Base-by-base conservation (phyloP, 306 rosid genomes). In the Acacia confusa region DNA sequence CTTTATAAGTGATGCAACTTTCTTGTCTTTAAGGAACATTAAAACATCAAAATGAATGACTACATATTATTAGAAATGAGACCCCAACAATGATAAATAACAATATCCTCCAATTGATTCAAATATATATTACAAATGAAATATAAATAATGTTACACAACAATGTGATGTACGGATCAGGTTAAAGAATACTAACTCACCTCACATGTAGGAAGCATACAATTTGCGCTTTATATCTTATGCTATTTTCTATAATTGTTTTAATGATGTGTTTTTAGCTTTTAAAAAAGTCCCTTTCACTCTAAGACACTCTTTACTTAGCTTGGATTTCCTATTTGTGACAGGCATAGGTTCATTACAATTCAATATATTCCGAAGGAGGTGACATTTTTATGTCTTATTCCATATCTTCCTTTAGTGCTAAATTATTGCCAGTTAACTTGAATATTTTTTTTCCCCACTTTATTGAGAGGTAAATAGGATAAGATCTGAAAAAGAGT, bases 341-440 rank as follows among this genome's bases (percentile, higher is more conserved):
- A 82, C 79, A 97, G 99, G 99, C 97, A 24, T 97, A 95, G 92
- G 99, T 95, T 86, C 99, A 95, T 87, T 95, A 95, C 88, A 93
- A 95, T 87, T 87, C 99, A 45, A 95, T 95, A 43, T 93, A 95
- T 88, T 97, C 97, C 0, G 90, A 95, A 89, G 95, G 93, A 95
- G 99, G 99, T 95, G 86, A 79, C 77, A 20, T 43, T 20, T 55
- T 11, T 71, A 36, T 10, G 13, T 58, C 58, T 14, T 41, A 24
- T 24, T 34, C 43, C 71, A 13, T 40, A 58, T 57, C 27, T 24
- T 50, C 19, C 8, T 38, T 15, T 9, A 27, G 9, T 25, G 7
- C 34, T 27, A 14, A 22, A 75, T 41, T 13, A 20, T 20, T 44
- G 48, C 28, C 1, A 5, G 25, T 79, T 20, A 20, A 20, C 6